phyloP scores from a whole-genome alignment of 2,329 filamentous ascomycete species.

The Botrytis aclada region DNA sequence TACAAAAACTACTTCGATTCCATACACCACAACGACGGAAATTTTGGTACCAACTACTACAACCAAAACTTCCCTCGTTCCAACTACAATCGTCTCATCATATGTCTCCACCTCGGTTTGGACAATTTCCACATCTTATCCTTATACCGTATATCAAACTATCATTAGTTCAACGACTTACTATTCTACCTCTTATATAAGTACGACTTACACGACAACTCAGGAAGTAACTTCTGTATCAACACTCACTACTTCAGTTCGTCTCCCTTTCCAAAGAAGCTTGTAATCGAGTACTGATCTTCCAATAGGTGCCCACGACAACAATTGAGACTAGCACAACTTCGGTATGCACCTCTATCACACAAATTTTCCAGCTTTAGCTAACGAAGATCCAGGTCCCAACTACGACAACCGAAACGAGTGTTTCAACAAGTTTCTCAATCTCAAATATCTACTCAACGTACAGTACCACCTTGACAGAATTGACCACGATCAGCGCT shows the following conservation, averaged over 20 bases:
- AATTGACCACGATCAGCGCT: neutral
- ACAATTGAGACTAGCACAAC: conserved; percentile 1
- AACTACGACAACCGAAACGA: conserved; percentile 7
- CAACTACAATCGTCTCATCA: conserved; percentile 1
- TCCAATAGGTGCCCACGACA: neutral
- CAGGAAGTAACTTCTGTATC: neutral
- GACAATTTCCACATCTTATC: conserved; percentile 5
- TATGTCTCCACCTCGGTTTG: neutral
- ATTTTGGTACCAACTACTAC: conserved; percentile 13
- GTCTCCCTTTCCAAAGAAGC: neutral
- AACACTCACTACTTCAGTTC: neutral
- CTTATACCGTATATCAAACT: conserved; percentile 3
- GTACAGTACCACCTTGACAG: conserved; percentile 6
- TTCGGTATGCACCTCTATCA: neutral
- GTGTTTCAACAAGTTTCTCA: conserved; percentile 2
- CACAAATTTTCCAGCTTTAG: too few relatives aligned
- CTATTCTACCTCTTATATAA: conserved; percentile 10
- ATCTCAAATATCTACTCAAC: conserved; percentile 14
- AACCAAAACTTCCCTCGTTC: neutral
- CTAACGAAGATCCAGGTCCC: neutral
- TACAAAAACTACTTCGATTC: conserved; percentile 5
- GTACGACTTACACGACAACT: neutral
- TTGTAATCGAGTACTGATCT: neutral
- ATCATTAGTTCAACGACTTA: conserved; percentile 13
- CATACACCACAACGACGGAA: neutral